Evolutionary conservation across 2,329 filamentous ascomycete genomes (phyloP), one percentile per base, ranked within the genome.

Genomic region (Dactylellina cionopaga): DNA sequence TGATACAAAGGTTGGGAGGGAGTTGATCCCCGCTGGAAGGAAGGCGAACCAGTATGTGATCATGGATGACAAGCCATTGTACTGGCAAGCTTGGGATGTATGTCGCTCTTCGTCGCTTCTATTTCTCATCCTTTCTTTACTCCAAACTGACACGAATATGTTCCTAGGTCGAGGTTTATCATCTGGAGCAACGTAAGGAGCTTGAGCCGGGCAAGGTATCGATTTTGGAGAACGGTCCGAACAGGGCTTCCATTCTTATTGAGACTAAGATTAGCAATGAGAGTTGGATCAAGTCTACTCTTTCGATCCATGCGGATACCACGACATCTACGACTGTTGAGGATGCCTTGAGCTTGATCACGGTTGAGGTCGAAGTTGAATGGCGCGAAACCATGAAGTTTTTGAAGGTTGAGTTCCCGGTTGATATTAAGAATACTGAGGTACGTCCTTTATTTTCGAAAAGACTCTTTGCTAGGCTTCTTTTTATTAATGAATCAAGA

Each of bases 381-480:
- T 99, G 95, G 95, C 90, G 90, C 76, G 95, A 99, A 81, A 92
- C 88, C 10, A 97, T 95, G 90, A 96, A 95, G 79, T 98, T 98
- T 84, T 86, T 99, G 78, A 99, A 99, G 84, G 94, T 98, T 54
- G 95, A 99, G 80, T 99, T 99, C 82, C 94, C 95, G 0, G 93
- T 97, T 74, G 90, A 96, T 77, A 85, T 98, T 74, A 87, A 88
- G 76, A 97, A 94, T 81, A 96, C 90, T 0, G 92, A 97, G 81
- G 95, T 95, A 29, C 91, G 89, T 15, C 25, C 2, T 25, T 25
- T n/a, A 11, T n/a, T n/a, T 27, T 17, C 7, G 22, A 24, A 2
- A 15, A 13, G 10, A 24, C 29, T 25, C 15, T 15, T 29, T 22
- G n/a, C 5, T 19, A 6, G 5, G 3, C 13, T 11, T 31, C 5